Conservation (phyloP, 805 yeast genomes). For the Candida parachauliodes region DNA sequence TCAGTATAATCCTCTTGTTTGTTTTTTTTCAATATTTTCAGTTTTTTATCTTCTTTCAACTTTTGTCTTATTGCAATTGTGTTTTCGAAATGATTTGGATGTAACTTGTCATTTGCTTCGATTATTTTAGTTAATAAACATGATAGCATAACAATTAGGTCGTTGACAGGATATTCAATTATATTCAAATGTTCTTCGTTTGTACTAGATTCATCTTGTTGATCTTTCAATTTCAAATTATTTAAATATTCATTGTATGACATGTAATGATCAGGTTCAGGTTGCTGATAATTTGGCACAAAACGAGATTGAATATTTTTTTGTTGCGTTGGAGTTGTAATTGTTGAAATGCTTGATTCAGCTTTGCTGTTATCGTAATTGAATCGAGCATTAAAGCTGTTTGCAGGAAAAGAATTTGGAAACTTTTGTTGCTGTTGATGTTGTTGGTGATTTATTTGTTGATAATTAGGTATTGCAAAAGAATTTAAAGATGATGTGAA, state of each 20-base stretch:
- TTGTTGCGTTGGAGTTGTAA: constrained; percentile 7
- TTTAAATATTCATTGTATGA: constrained; percentile 37
- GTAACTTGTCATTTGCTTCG: constrained; percentile 82
- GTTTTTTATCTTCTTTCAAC: constrained; percentile 29
- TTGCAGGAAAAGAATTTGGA: constrained; percentile 8
- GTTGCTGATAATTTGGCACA: not conserved
- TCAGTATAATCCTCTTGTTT: constrained; percentile 5
- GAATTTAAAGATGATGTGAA: constrained; percentile 9
- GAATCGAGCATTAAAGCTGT: too few relatives aligned
- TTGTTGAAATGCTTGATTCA: constrained; percentile 1
- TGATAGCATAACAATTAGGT: constrained; percentile 78
- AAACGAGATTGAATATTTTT: not conserved
- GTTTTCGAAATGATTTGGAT: constrained; percentile 59
- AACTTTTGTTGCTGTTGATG: constrained; percentile 8
- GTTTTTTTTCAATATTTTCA: constrained; percentile 22
- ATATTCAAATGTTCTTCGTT: constrained; percentile 63
- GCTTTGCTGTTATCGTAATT: not conserved
- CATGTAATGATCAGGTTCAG: constrained; percentile 41
- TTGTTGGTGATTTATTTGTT: too few relatives aligned
- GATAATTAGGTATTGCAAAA: too few relatives aligned
- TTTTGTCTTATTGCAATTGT: constrained; percentile 40
- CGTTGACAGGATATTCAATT: constrained; percentile 78
- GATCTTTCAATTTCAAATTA: constrained; percentile 19
- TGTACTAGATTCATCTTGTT: constrained; percentile 6
- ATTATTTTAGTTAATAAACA: constrained; percentile 82